Base-by-base conservation (phyloP, 257 asterid genomes). In the Solanum dulcamara region DNA sequence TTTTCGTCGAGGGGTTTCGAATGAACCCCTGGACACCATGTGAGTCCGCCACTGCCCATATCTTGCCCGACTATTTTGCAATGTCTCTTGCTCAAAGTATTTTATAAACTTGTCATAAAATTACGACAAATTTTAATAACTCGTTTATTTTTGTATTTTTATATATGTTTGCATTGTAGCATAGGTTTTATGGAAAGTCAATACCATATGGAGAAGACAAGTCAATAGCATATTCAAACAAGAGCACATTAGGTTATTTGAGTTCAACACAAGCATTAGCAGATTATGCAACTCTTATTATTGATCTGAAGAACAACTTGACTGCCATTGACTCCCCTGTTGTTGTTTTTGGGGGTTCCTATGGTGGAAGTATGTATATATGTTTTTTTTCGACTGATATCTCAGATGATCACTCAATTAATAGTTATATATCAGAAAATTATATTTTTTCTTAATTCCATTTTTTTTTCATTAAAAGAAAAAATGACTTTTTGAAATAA, bases 331-430 rank as follows among this genome's bases (percentile, higher is more conserved):
- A 92, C 17, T 91, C 92, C 4, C 99, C 99, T 1, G 98, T 96
- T 44, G 92, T 96, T 15, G 98, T 94, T 17, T 92, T 96, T 35
- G 99, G 98, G 55, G 99, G 99, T 79, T 96, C 99, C 85, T 96
- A 96, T 51, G 98, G 98, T 79, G 99, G 98, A 93, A 96, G 99
- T 96, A 91, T 26, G 93, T 81, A 42, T 14, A 66, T 1, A 26
- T 62, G 10, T 62, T 62, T 40, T 50, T 62, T 62, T 40, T 50
- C 8, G 48, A 44, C 24, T 26, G 4, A 42, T 55, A 24, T 64
- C 2, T 0, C 7, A 57, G 2, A 55, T 9, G 64, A 55, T 22
- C 64, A 12, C 28, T 22, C 3, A 1, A 57, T 10, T 2, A 20
- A 22, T 0, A 55, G 2, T 8, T 20, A 55, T 55, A 22, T 55